These are phyloP conservation scores for Tylopilus plumbeoviolaceoides DNA, from an alignment of 768 basidiomycete genomes.

Conservation along the genomic window DNA sequence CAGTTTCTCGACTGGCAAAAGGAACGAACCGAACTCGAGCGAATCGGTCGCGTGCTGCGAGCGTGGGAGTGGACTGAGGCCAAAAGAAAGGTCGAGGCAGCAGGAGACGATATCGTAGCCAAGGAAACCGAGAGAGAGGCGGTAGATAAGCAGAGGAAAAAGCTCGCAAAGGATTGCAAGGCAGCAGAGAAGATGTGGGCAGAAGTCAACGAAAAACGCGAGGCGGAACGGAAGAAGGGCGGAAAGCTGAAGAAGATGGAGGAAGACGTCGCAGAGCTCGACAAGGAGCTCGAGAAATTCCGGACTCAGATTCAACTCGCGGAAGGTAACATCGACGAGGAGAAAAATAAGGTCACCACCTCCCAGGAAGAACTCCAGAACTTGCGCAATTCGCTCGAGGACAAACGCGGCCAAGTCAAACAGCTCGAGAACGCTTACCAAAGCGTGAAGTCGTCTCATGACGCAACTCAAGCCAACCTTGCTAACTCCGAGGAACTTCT, in stretches of 20 bases:
- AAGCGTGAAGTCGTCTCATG: slow-evolving; percentile 66
- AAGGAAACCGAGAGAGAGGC: slow-evolving; percentile 47
- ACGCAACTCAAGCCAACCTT: slow-evolving; percentile 54
- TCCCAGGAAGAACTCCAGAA: slow-evolving; percentile 56
- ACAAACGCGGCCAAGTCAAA: slow-evolving; percentile 59
- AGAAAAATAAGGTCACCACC: slow-evolving; percentile 53
- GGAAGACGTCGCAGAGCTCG: slow-evolving; percentile 72
- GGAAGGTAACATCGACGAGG: slow-evolving; percentile 70
- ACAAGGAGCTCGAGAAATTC: slow-evolving; percentile 76
- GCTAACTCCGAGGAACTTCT: slow-evolving; percentile 85
- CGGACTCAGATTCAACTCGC: slow-evolving; percentile 85
- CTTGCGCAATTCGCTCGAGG: slow-evolving; percentile 53
- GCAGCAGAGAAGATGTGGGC: slow-evolving; percentile 64
- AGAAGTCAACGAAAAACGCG: slow-evolving; percentile 69
- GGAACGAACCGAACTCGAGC: slow-evolving; percentile 80
- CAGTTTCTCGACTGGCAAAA: slow-evolving; percentile 90
- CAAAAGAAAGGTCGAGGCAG: slow-evolving; percentile 46
- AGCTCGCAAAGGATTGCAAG: slow-evolving; percentile 49
- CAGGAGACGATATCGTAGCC: slow-evolving; percentile 50
- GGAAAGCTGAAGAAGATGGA: slow-evolving; percentile 88
- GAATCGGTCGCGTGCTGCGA: slow-evolving; percentile 71
- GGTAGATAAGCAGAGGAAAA: slow-evolving; percentile 45
- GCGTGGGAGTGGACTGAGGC: slow-evolving; percentile 87
- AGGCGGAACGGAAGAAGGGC: slow-evolving; percentile 88
- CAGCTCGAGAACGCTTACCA: slow-evolving; percentile 51